Evolutionary conservation across 2,329 filamentous ascomycete species (phyloP), one percentile per base, ranked within the genome.

Genomic region (Aurifilum marmelostoma): DNA sequence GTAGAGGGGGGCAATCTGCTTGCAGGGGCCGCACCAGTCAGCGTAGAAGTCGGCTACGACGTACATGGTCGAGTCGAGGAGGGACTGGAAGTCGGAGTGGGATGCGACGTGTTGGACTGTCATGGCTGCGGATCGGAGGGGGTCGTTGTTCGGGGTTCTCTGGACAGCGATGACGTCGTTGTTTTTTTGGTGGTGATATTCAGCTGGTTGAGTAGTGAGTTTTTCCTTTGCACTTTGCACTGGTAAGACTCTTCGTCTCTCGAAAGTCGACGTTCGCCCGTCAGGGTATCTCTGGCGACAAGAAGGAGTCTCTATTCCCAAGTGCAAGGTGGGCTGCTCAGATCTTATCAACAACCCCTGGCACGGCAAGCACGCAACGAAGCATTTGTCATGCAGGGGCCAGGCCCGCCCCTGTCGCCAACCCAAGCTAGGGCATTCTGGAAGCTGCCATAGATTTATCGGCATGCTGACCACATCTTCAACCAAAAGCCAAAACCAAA

Each of bases 21-120:
- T 87, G 85, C 87, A 89, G 37, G 87, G 87, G 52, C 82, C 83
- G 78, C 87, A 89, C 87, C 87, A 89, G 74, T 83, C 80, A 69
- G 87, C 87, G 78, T 81, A 84, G 79, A 88, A 88, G 76, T 89
- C 86, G 72, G 86, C 78, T 70, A 83, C 81, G 72, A 88, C 85
- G 78, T 83, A 85, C 61, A 80, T 83, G 62, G 80, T 85, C 12
- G 76, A 77, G 21, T 78, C 73, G 74, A 87, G 75, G 71, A 88
- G 84, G 50, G 78, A 73, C 71, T 85, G 76, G 74, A 88, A 86
- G 73, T 87, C 80, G 64, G 79, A 74, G 72, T 79, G 78, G 63
- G 80, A 77, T 68, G 75, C 78, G 76, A 86, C 80, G 73, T 82
- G 78, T 69, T 78, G 74, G 73, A 77, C 72, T 1, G 69, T 12